phyloP scores from a whole-genome alignment of 495 filamentous ascomycete species.

The Oidiodendron maius region DNA sequence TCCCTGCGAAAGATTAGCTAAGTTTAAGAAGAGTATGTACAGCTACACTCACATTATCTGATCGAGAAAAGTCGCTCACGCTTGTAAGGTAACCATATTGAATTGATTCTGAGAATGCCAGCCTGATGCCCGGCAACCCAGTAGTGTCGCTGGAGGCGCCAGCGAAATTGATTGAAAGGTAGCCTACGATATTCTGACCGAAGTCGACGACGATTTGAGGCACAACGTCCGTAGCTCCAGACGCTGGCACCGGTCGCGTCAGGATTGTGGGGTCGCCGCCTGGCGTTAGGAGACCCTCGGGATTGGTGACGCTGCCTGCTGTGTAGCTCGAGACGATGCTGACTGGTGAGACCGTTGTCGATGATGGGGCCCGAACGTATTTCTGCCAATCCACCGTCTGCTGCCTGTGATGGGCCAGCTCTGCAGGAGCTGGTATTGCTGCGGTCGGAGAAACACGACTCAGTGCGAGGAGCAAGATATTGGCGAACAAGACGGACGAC shows the following conservation, averaged over 20 bases:
- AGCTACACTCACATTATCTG: constrained; percentile 32
- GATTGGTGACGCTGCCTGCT: constrained; percentile 25
- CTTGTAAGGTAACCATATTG: constrained; percentile 30
- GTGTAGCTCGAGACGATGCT: constrained; percentile 12
- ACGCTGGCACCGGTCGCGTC: constrained; percentile 8
- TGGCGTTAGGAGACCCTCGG: constrained; percentile 25
- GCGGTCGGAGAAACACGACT: no score
- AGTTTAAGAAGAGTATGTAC: no score
- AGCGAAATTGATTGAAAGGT: constrained; percentile 24
- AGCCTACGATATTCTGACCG: constrained; percentile 37
- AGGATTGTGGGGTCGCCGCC: constrained; percentile 21
- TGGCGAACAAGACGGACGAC: no score
- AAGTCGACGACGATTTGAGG: constrained; percentile 35
- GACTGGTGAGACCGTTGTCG: constrained; percentile 11
- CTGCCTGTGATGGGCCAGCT: not conserved
- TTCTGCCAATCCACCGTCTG: constrained; percentile 17
- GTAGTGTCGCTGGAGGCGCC: constrained; percentile 21
- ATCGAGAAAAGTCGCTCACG: constrained; percentile 38
- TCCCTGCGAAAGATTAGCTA: constrained; percentile 14
- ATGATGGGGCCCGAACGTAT: constrained; percentile 19
- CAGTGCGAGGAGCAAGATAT: no score
- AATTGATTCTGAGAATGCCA: constrained; percentile 40
- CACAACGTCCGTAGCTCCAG: constrained; percentile 1
- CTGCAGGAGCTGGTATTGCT: constrained; percentile 42
- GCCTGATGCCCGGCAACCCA: constrained; percentile 30